Evolutionary conservation across 2,329 filamentous ascomycete species (phyloP), one percentile per base, ranked within the genome.

Genomic region (Mycosphaerella arachidis): DNA sequence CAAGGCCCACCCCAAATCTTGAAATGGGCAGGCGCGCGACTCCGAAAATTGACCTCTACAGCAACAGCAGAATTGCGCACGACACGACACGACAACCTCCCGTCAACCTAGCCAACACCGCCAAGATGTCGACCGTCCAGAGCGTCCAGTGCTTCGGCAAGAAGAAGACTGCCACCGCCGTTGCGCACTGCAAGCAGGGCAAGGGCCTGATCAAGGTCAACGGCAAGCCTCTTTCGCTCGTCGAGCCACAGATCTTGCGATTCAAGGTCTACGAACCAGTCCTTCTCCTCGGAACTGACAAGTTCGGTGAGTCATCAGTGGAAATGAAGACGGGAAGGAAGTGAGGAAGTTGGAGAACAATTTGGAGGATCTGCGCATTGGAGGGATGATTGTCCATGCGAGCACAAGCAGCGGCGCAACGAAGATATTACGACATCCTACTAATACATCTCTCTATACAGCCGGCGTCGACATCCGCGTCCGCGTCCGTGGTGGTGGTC

Each of bases 191-290:
- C 89, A 92, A 93, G 87, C 87, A 86, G 78, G 88, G 88, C 77
- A 89, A 89, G 79, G 94, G 94, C 81, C 88, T 97, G 75, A 86
- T 99, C 83, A 96, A 95, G 86, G 94, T 97, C 82, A 99, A 97
- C 86, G 94, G 94, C 82, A 90, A 91, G 79, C 94, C 94, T 76
- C 88, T 99, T 75, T 84, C 84, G 76, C 90, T 97, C 75, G 90
- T 96, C 75, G 90, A 97, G 84, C 92, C 94, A 74, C 90, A 96
- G 84, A 88, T 96, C 81, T 86, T 99, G 76, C 90, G 94, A 81
- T 97, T 96, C 89, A 97, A 97, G 90, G 92, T 97, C 82, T 99
- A 99, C 88, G 94, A 99, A 84, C 94, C 94, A 74, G 83, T 99
- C 81, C 88, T 99, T 74, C 90, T 99, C 77, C 87, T 97, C 77